Conservation (phyloP, 345 rosid species). For the Carallia pectinifolia region DNA sequence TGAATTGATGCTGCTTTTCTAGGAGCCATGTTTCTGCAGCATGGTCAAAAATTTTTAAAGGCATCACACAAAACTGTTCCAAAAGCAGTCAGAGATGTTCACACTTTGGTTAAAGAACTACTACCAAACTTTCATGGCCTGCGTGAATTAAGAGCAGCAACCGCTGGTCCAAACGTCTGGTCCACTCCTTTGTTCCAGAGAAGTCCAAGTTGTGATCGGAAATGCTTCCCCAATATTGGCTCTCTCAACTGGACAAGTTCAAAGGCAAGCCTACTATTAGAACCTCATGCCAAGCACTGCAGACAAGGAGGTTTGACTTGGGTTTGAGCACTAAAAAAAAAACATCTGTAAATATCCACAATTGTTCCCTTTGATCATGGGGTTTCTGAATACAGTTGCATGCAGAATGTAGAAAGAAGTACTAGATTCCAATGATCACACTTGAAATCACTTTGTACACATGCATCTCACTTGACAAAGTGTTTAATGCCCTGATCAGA, state of each 20-base stretch:
- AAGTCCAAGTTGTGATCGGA: constrained; percentile 51
- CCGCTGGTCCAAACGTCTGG: constrained; percentile 60
- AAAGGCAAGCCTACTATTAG: constrained; percentile 13
- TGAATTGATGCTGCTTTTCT: no score
- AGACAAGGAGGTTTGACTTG: neutral
- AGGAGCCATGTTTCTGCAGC: no score
- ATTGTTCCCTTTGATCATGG: neutral
- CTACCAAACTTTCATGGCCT: constrained; percentile 45
- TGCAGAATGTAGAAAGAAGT: no score
- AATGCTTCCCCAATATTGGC: constrained; percentile 54
- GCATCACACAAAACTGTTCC: no score
- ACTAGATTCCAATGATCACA: no score
- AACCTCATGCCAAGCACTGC: constrained; percentile 7
- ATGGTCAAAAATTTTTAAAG: no score
- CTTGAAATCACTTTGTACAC: no score
- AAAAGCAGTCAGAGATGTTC: no score
- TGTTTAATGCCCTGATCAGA: no score
- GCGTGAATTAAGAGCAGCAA: constrained; percentile 65
- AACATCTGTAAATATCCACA: neutral
- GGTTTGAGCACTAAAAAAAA: neutral
- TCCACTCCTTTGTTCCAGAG: constrained; percentile 91
- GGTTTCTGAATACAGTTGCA: no score
- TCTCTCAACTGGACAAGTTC: constrained; percentile 50
- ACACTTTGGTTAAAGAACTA: neutral
- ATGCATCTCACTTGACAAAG: no score